Evolutionary conservation across 257 asterid species (phyloP).

Genomic region (Mitragyna speciosa): DNA sequence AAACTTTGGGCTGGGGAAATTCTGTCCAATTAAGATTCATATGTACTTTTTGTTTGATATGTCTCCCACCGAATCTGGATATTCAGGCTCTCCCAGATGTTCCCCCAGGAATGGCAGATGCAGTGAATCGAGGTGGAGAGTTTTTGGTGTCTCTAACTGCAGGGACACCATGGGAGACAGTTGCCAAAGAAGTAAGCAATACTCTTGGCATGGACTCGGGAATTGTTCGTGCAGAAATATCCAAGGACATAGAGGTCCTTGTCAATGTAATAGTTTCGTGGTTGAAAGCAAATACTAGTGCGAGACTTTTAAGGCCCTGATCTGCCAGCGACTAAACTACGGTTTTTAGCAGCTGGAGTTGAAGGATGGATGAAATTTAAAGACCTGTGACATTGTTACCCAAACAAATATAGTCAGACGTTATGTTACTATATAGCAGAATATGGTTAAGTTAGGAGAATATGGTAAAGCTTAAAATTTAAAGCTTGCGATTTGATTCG

Average conservation of each 20-base stretch:
- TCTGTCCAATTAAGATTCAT: neutral
- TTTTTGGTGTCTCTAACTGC: slow-evolving; percentile 67
- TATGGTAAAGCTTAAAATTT: no score
- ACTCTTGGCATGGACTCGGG: slow-evolving; percentile 55
- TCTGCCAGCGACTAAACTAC: neutral
- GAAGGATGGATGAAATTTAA: neutral
- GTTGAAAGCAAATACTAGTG: slow-evolving; percentile 66
- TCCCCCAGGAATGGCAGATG: slow-evolving; percentile 92
- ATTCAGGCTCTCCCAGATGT: slow-evolving; percentile 84
- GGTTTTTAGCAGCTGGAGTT: neutral
- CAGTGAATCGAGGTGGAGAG: slow-evolving; percentile 87
- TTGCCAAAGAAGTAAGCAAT: slow-evolving; percentile 73
- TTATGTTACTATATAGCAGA: no score
- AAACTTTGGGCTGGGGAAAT: neutral
- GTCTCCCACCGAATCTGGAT: neutral
- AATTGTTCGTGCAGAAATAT: slow-evolving; percentile 46
- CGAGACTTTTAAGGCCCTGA: slow-evolving; percentile 45
- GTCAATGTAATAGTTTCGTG: slow-evolving; percentile 64
- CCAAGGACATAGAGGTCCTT: slow-evolving; percentile 68
- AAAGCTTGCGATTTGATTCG: no score
- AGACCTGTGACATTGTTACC: neutral
- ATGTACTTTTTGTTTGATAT: neutral
- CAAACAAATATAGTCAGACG: no score
- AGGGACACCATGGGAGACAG: slow-evolving; percentile 95
- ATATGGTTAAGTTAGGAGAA: no score